These are phyloP conservation scores for Hypomyces rosellus DNA, from an alignment of 2,329 filamentous ascomycete species.

Conservation along the genomic window DNA sequence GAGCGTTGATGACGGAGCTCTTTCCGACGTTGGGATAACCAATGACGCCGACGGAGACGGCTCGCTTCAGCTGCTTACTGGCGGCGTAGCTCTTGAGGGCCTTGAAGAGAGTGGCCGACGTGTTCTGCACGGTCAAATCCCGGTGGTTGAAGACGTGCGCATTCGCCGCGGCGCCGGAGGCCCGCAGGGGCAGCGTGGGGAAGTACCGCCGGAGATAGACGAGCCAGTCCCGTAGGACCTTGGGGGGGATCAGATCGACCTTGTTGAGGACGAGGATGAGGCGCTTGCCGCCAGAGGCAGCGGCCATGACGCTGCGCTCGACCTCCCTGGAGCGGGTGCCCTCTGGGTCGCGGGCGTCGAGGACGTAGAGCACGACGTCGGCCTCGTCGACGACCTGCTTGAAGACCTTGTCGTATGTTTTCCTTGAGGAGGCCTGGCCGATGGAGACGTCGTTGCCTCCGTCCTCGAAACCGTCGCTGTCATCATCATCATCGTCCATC, in stretches of 20 bases:
- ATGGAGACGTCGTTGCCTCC: slow-evolving; percentile 47
- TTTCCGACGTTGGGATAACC: slow-evolving; percentile 96
- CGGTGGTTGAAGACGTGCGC: slow-evolving; percentile 90
- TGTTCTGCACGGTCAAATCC: slow-evolving; percentile 78
- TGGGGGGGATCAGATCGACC: slow-evolving; percentile 81
- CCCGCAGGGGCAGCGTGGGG: slow-evolving; percentile 83
- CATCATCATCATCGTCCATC: slow-evolving; percentile 37
- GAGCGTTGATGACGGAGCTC: slow-evolving; percentile 91
- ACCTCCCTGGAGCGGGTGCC: slow-evolving; percentile 86
- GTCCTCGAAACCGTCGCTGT: slow-evolving; percentile 44
- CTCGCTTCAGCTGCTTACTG: slow-evolving; percentile 76
- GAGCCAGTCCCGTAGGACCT: slow-evolving; percentile 80
- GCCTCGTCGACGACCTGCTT: slow-evolving; percentile 85
- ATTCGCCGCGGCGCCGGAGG: slow-evolving; percentile 74
- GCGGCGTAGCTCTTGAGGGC: slow-evolving; percentile 86
- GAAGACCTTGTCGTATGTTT: slow-evolving; percentile 92
- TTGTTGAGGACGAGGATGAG: slow-evolving; percentile 93
- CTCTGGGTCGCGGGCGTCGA: slow-evolving; percentile 87
- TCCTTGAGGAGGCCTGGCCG: slow-evolving; percentile 61
- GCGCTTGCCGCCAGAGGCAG: slow-evolving; percentile 74
- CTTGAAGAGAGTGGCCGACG: slow-evolving; percentile 77
- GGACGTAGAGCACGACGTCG: slow-evolving; percentile 86
- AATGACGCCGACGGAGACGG: slow-evolving; percentile 86
- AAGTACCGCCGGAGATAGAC: slow-evolving; percentile 80
- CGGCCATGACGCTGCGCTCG: slow-evolving; percentile 86